These are phyloP conservation scores for Physcomitrium patens DNA, from an alignment of 225 moss, liverwort and hornwort species.

Conservation along the genomic window DNA sequence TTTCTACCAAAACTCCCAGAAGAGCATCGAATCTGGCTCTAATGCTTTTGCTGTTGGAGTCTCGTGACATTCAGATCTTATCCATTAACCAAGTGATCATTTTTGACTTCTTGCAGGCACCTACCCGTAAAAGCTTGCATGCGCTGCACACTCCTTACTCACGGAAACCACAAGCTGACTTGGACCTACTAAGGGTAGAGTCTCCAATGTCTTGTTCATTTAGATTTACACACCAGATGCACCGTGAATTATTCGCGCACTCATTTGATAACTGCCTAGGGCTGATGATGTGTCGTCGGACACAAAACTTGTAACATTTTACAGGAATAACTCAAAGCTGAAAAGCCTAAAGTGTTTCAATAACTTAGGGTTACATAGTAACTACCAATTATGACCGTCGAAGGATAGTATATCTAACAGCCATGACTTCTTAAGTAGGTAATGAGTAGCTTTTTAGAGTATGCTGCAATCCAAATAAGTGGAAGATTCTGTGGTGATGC, in stretches of 20 bases:
- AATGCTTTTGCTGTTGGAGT: background rate
- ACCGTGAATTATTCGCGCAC: slow-evolving; percentile 5
- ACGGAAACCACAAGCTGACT: slow-evolving; percentile 13
- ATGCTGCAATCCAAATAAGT: background rate
- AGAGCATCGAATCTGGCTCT: background rate
- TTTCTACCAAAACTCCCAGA: background rate
- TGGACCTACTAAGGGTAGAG: background rate
- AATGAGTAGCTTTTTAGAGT: background rate
- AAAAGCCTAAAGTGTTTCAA: background rate
- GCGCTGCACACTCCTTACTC: background rate
- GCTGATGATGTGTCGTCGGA: background rate
- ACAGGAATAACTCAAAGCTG: background rate
- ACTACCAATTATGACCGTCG: background rate
- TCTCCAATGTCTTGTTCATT: background rate
- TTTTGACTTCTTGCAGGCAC: slow-evolving; percentile 24
- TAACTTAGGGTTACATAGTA: background rate
- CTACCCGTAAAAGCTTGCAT: background rate
- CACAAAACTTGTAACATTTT: slow-evolving; percentile 5
- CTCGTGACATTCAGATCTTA: background rate
- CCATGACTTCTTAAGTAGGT: background rate
- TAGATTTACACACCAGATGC: slow-evolving; percentile 15
- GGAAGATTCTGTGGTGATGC: background rate
- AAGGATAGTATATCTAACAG: background rate
- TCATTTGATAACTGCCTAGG: background rate
- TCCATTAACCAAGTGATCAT: background rate